These are phyloP conservation scores for Kokia cookei DNA, from an alignment of 441 rosid genomes.

Conservation along the genomic window DNA sequence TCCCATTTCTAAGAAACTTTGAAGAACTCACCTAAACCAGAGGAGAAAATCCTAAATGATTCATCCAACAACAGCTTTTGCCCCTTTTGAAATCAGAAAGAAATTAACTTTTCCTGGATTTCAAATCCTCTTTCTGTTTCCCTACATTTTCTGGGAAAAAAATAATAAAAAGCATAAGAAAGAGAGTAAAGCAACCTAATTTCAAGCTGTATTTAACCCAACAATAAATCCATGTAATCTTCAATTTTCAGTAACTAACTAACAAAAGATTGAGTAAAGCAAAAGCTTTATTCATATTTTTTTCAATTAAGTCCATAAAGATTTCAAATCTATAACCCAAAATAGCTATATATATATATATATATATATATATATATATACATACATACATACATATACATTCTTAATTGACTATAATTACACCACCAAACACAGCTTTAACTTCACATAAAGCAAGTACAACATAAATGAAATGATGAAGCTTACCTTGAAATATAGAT, in stretches of 20 bases:
- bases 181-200: not conserved
- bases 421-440: conserved; percentile 3
- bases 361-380: not conserved
- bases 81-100: not conserved
- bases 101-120: not conserved
- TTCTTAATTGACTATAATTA: not conserved
- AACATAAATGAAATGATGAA: not conserved
- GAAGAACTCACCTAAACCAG: not conserved
- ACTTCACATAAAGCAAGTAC: not conserved
- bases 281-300: not conserved
- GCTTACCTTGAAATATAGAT: conserved; percentile 19
- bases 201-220: not conserved
- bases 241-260: not conserved
- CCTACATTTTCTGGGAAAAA: not conserved
- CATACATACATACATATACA: not conserved
- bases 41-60: not conserved
- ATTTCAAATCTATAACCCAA: not conserved
- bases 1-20: not conserved
- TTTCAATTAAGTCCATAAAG: not conserved
- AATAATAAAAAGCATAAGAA: not conserved
- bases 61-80: not conserved
- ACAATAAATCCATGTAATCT: not conserved
- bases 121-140: not conserved
- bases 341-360: not conserved
- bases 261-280: not conserved